A percentile compares a stretch with the other conserved stretches of the same genome.
phyloP scores from a whole-genome alignment of 2,329 filamentous ascomycete species.

The Emericellopsis cladophorae region DNA sequence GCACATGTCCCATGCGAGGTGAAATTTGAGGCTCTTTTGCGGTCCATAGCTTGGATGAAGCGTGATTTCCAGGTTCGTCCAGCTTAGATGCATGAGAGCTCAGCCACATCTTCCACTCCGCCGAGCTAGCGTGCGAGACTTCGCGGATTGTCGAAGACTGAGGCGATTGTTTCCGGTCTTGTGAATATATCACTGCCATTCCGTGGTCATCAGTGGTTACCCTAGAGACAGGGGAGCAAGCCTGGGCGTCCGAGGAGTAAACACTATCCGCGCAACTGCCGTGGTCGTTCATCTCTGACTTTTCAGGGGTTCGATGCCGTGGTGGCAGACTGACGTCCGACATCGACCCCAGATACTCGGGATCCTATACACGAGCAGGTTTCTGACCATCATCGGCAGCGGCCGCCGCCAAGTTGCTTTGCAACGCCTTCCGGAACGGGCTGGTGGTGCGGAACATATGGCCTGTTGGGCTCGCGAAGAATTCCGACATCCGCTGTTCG shows the following conservation, averaged over 20 bases:
- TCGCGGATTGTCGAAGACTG: conserved; percentile 9
- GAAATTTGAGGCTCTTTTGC: conserved; percentile 6
- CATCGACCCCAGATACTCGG: conserved; percentile 24
- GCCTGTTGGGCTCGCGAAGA: conserved; percentile 37
- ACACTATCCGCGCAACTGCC: conserved; percentile 32
- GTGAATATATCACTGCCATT: conserved; percentile 1
- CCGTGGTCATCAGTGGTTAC: conserved; percentile 1
- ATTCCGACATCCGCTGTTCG: conserved; percentile 26
- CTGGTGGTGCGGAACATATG: conserved; percentile 42
- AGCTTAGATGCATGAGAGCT: conserved; percentile 36
- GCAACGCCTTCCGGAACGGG: conserved; percentile 40
- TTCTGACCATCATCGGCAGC: conserved; percentile 13
- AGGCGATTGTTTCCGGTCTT: background rate
- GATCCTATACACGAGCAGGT: conserved; percentile 3
- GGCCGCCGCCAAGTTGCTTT: conserved; percentile 28
- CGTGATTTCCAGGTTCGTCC: conserved; percentile 13
- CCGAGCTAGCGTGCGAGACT: conserved; percentile 29
- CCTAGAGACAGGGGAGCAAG: conserved; percentile 1
- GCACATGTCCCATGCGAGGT: conserved; percentile 24
- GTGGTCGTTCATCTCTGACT: conserved; percentile 24
- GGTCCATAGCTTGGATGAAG: background rate
- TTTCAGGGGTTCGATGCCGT: conserved; percentile 23
- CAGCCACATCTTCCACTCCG: conserved; percentile 43
- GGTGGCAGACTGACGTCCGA: conserved; percentile 24
- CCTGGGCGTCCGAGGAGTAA: conserved; percentile 23